Evolutionary conservation across 2,329 filamentous ascomycete genomes (phyloP), one percentile per base, ranked within the genome.

Genomic region (Didymella exigua): DNA sequence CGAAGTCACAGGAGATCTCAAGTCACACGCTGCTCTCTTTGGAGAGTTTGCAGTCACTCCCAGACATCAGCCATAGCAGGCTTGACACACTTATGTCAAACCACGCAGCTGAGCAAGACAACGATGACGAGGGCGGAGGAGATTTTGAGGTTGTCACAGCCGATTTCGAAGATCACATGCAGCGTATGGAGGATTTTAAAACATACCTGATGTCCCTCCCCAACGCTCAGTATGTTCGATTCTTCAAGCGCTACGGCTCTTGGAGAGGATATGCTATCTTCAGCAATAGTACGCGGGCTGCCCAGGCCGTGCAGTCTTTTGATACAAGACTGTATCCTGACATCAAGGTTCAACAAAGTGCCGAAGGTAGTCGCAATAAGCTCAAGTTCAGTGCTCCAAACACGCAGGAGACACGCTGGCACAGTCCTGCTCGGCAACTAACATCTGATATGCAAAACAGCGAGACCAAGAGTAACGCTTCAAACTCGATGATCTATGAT

Each of bases 261-360:
- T 70, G 66, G 62, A 59, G 33, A 45, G 66, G 69, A 1, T 49
- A 59, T 29, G 59, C 59, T 3, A 63, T 49, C 5, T 71, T 71
- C 43, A 33, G 34, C 9, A 50, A 60, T 16, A 58, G 57, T 1
- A 21, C 19, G 5, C 50, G 56, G 10, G 63, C 66, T 5, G 23
- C 44, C 4, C 9, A 57, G 24, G 68, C 65, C 8, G 29, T 68
- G 10, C 29, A 52, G 6, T 26, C 40, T 0, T 70, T 70, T 30
- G 63, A 68, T 16, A 42, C 23, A 18, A 23, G 30, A 0, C 54
- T 45, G 5, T 67, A 61, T 27, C 68, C 68, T 2, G 31, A 56
- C 1, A 43, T 69, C 23, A 59, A 29, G 4, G 27, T 69, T 18
- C 46, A 60, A 11, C 61, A 56, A 44, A 55, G 56, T 3, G 30